Evolutionary conservation across 345 rosid genomes (phyloP), one percentile per base, ranked within the genome.

Genomic region (Clausena lansium): DNA sequence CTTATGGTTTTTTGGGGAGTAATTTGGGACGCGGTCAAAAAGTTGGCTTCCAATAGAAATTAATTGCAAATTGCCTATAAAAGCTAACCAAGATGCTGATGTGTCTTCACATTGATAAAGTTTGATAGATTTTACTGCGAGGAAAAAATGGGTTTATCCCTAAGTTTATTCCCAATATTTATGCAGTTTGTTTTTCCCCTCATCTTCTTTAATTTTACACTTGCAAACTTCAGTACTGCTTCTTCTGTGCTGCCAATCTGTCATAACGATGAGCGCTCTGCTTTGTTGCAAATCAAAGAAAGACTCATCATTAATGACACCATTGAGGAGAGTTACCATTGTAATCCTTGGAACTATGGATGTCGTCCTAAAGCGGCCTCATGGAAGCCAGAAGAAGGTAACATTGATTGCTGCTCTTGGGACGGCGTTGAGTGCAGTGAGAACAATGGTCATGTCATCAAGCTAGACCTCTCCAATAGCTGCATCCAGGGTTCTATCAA

Each of bases 361-460:
- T 4, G 20, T 25, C 17, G 4, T 54, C 62, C 28, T 6, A 54
- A 19, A 7, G 41, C 22, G 10, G 74, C 38, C 20, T 54, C 47
- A 3, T 71, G 62, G 74, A 32, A 55, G 20, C 28, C 11, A 4
- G 62, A 4, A 54, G 45, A 50, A 30, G 30, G 36, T 32, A 32
- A 33, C 10, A 13, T 17, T 9, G 67, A 73, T 7, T 74, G 77
- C 24, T 74, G 77, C 68, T 60, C 13, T 0, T 74, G 77, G 68
- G 36, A 61, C 5, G 76, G 54, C 0, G 20, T 73, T 8, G 6
- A 57, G 30, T 73, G 76, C 67, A 38, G 11, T 35, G 25, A 41
- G 25, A 47, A 14, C 1, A 60, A 57, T 1, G 68, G 77, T 39
- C 68, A 61, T 38, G 77, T 74, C 2, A 39, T 74, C 13, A 8